These are phyloP conservation scores for Komagataella ulmi DNA, from an alignment of 805 yeast genomes.

Conservation along the genomic window DNA sequence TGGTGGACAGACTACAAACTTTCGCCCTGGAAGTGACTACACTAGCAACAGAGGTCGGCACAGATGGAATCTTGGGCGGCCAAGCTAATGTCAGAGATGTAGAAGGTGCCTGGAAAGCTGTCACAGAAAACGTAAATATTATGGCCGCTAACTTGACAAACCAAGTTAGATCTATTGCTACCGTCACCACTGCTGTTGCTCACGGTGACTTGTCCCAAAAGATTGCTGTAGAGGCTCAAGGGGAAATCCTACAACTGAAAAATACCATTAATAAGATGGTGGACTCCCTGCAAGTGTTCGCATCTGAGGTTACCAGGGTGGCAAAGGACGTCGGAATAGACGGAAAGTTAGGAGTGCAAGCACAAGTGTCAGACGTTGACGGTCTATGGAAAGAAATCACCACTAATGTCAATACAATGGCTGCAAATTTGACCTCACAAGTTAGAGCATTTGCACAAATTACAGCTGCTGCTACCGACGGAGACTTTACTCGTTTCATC, in stretches of 20 bases:
- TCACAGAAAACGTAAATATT: conserved; percentile 78
- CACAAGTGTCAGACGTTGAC: conserved; percentile 82
- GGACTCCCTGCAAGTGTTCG: conserved; percentile 78
- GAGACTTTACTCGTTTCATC: conserved; percentile 80
- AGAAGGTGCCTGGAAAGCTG: conserved; percentile 81
- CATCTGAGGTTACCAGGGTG: conserved; percentile 78
- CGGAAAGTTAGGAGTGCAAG: conserved; percentile 87
- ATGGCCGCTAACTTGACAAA: conserved; percentile 83
- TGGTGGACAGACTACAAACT: conserved; percentile 79
- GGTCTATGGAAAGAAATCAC: conserved; percentile 90
- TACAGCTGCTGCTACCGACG: conserved; percentile 90
- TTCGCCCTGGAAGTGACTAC: conserved; percentile 77
- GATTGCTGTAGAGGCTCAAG: conserved; percentile 82
- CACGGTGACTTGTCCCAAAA: conserved; percentile 80
- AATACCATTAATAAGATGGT: conserved; percentile 88
- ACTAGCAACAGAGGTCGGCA: conserved; percentile 80
- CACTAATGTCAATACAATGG: conserved; percentile 87
- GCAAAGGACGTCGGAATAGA: conserved; percentile 91
- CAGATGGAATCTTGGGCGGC: conserved; percentile 78
- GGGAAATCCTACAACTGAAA: conserved; percentile 77
- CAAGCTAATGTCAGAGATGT: conserved; percentile 79
- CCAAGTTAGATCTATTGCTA: conserved; percentile 81
- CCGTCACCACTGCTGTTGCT: conserved; percentile 86
- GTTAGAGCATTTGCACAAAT: conserved; percentile 90
- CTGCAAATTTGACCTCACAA: conserved; percentile 83